Percentiles rank a stretch among this genome's conserved stretches.
Conservation (phyloP, 768 basidiomycete species). For the Leccinum incarnatum region DNA sequence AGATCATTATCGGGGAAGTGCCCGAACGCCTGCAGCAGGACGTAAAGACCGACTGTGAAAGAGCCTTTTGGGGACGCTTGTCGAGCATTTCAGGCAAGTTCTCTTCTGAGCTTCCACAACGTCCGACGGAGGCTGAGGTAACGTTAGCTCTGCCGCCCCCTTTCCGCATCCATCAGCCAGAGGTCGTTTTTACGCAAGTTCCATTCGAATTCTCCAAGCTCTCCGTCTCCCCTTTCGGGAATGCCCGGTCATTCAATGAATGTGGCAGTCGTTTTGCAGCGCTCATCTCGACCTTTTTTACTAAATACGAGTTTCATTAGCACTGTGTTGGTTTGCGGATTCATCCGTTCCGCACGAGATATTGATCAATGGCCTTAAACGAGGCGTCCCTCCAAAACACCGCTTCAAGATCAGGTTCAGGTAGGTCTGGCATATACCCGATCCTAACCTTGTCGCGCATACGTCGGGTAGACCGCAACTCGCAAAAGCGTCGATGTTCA, state of each 20-base stretch:
- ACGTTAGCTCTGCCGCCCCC: constrained; percentile 43
- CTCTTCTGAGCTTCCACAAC: not conserved
- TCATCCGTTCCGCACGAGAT: constrained; percentile 50
- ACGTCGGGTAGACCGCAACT: constrained; percentile 43
- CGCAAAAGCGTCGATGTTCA: constrained; percentile 53
- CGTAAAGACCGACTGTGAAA: constrained; percentile 60
- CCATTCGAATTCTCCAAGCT: constrained; percentile 54
- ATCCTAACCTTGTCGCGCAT: not conserved
- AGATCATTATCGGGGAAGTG: constrained; percentile 75
- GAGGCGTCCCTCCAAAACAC: constrained; percentile 74
- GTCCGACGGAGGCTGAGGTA: not conserved
- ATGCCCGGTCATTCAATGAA: constrained; percentile 60
- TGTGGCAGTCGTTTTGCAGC: constrained; percentile 39
- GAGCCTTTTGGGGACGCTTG: constrained; percentile 65
- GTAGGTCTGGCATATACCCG: constrained; percentile 34
- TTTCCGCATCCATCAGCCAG: constrained; percentile 50
- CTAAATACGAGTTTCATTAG: constrained; percentile 34
- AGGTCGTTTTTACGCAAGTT: constrained; percentile 55
- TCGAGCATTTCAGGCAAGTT: constrained; percentile 38
- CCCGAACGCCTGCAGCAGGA: constrained; percentile 34
- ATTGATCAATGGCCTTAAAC: constrained; percentile 74
- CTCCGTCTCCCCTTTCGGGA: constrained; percentile 37
- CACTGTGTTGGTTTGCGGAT: constrained; percentile 68
- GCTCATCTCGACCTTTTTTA: not conserved
- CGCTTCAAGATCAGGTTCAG: constrained; percentile 59